Evolutionary conservation across 163 green algal species (phyloP).

Genomic region (Scenedesmus sp.): DNA sequence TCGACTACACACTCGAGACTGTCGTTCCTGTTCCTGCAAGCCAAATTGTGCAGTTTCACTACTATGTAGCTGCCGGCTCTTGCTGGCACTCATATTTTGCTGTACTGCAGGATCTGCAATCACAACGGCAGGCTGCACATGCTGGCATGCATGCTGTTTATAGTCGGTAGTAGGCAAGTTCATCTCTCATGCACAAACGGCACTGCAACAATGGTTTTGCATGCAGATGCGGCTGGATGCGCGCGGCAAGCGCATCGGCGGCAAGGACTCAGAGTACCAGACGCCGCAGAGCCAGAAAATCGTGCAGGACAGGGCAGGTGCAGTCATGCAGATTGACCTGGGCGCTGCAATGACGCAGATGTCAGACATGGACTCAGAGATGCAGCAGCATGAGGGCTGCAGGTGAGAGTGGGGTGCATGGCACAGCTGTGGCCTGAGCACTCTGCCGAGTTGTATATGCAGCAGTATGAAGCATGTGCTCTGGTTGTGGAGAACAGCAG

Average conservation of each 20-base stretch:
- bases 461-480: background rate
- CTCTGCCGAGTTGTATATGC: background rate
- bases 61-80: too few species aligned
- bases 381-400: constrained; percentile 50
- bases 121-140: background rate
- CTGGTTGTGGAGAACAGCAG: background rate
- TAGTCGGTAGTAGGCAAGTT: too few species aligned
- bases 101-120: too few species aligned
- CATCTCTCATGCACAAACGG: too few species aligned
- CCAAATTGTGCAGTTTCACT: too few species aligned
- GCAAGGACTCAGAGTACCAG: constrained; percentile 65
- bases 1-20: too few species aligned
- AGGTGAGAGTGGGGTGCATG: background rate
- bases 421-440: background rate
- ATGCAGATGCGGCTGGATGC: constrained; percentile 56
- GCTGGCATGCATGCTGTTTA: background rate
- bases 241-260: constrained; percentile 52
- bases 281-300: constrained; percentile 68
- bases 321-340: constrained; percentile 65
- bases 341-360: constrained; percentile 60
- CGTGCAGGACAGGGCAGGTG: constrained; percentile 53
- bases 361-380: constrained; percentile 46
- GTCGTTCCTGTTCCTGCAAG: too few species aligned
- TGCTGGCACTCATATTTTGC: too few species aligned
- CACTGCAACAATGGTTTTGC: background rate